Conservation (phyloP, 2,329 filamentous ascomycete genomes). For the Podosphaera fusca region DNA sequence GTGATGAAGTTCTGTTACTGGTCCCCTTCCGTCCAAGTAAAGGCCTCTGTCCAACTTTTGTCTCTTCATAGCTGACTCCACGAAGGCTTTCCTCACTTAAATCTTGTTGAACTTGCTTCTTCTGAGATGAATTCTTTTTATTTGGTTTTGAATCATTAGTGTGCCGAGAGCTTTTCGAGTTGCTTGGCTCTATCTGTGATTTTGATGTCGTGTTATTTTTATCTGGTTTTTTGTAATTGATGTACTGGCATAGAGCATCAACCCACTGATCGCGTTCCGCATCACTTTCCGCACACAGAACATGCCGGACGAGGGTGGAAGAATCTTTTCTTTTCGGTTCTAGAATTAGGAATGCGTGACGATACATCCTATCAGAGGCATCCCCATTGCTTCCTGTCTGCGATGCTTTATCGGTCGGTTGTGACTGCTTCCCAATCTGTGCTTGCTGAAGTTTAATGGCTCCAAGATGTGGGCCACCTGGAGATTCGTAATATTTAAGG, state of each 20-base stretch:
- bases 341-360: slow-evolving; percentile 82
- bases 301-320: slow-evolving; percentile 67
- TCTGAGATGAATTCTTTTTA: slow-evolving; percentile 21
- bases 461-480: slow-evolving; percentile 72
- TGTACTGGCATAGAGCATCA: slow-evolving; percentile 68
- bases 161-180: slow-evolving; percentile 17
- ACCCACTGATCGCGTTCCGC: slow-evolving; percentile 86
- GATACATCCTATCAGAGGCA: slow-evolving; percentile 78
- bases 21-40: slow-evolving; percentile 14
- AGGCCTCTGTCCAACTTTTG: slow-evolving; percentile 16
- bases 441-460: slow-evolving; percentile 81
- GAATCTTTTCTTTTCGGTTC: slow-evolving; percentile 96
- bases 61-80: slow-evolving; percentile 18
- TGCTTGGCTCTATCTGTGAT: slow-evolving; percentile 19
- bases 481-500: slow-evolving; percentile 77
- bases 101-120: slow-evolving; percentile 16
- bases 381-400: slow-evolving; percentile 37
- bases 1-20: slow-evolving; percentile 12
- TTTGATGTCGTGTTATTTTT: slow-evolving; percentile 20
- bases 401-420: slow-evolving; percentile 32
- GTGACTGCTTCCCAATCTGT: slow-evolving; percentile 79
- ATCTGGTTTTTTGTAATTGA: slow-evolving; percentile 45
- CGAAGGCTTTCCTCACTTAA: slow-evolving; percentile 18
- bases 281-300: slow-evolving; percentile 88
- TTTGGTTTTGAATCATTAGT: slow-evolving; percentile 19